Conservation (phyloP, 2,329 filamentous ascomycete species). For the Colletotrichum liriopes region DNA sequence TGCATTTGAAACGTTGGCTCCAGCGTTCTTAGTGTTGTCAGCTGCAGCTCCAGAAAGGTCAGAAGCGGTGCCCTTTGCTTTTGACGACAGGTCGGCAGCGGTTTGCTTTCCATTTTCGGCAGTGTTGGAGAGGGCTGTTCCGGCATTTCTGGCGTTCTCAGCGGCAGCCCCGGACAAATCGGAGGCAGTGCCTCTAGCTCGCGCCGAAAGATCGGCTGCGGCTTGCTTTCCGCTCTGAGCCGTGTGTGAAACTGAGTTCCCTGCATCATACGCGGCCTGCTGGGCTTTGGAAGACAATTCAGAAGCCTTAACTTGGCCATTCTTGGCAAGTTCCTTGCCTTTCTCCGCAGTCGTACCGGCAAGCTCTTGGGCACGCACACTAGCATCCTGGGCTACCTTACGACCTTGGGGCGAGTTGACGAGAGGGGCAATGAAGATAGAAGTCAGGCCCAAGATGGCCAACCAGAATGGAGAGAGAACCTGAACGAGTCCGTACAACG, state of each 20-base stretch:
- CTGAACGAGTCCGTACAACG: constrained; percentile 13
- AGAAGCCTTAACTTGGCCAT: constrained; percentile 19
- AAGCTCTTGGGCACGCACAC: constrained; percentile 25
- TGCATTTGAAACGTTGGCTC: neutral
- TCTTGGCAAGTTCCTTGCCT: constrained; percentile 11
- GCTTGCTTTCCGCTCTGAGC: neutral
- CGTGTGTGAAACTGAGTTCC: neutral
- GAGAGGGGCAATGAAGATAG: constrained; percentile 27
- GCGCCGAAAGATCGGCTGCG: neutral
- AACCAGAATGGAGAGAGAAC: constrained; percentile 26
- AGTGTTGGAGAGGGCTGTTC: neutral
- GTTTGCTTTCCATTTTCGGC: neutral
- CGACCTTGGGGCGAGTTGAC: constrained; percentile 11
- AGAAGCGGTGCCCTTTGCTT: neutral
- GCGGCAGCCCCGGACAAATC: neutral
- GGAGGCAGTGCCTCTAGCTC: neutral
- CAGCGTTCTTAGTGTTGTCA: neutral
- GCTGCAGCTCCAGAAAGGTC: neutral
- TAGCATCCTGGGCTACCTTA: constrained; percentile 11
- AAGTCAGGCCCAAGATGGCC: constrained; percentile 17
- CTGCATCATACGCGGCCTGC: neutral
- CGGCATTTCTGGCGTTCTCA: neutral
- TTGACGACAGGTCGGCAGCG: neutral
- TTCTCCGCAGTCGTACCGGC: constrained; percentile 21
- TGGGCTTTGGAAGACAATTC: constrained; percentile 8